Evolutionary conservation across 768 basidiomycete species (phyloP), one percentile per base, ranked within the genome.

Genomic region (Auriscalpium orientale): DNA sequence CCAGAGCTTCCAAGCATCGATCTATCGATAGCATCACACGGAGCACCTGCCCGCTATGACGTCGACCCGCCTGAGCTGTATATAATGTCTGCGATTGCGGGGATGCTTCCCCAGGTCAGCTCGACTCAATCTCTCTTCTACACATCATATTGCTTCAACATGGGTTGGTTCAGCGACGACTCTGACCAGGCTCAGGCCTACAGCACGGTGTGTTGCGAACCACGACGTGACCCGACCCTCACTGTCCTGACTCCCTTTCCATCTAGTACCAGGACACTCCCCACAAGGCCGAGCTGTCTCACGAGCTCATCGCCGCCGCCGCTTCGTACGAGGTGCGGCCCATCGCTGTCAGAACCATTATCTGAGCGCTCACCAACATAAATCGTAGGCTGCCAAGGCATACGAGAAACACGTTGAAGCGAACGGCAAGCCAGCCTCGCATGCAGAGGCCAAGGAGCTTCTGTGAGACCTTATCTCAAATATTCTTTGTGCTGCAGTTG

Each of bases 221-320:
- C 40, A 28, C 28, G 28, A 28, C 4, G 7, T 2, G 7, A 2
- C 40, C 49, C n/a, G 15, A 46, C 13, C 16, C 44, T 28, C n/a
- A n/a, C n/a, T n/a, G n/a, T n/a, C 18, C 18, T 22, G 37, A 37
- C 21, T 50, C 35, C 11, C 18, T 8, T n/a, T n/a, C 45, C 44
- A 45, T 28, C 13, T 58, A 84, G 82, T 76, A 78, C 47, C 36
- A 54, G n/a, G 77, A 75, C 49, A 73, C 74, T 13, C 76, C 74
- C 10, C 84, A 85, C 74, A 71, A 84, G 70, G 81, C 84, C 1
- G 55, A 70, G 57, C 70, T 85, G 56, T 79, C 85, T 10, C 85
- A 88, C 67, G 81, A 88, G 70, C 65, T 87, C 46, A 76, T 88
- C 59, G 82, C 83, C 49, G 84, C 70, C 46, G 86, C 86, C 49